Percentiles rank a stretch among this genome's conserved stretches.
Evolutionary conservation across 805 yeast species (phyloP).

Genomic region (Kockiozyma suomiensis): DNA sequence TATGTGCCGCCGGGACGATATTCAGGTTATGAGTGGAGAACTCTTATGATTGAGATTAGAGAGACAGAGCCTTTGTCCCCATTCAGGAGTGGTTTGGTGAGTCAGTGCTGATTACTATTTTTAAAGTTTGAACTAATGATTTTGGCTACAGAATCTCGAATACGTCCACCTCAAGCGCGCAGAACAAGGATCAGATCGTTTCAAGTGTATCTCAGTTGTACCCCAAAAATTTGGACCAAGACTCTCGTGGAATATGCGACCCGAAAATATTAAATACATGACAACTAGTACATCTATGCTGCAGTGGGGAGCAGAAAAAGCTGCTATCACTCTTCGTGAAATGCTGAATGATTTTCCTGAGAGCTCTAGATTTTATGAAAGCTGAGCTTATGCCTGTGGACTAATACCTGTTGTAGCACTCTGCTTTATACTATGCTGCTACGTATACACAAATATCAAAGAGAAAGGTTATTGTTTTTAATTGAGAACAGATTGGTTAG

Average conservation of each 20-base stretch:
- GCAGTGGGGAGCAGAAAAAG: conserved; percentile 9
- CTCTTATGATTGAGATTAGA: conserved; percentile 6
- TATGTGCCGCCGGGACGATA: conserved; percentile 6
- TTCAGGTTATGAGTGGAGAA: conserved; percentile 11
- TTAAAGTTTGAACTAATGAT: neutral
- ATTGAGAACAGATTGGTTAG: no score
- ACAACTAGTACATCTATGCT: conserved; percentile 1
- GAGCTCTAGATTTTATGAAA: conserved; percentile 6
- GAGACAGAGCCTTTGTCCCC: conserved; percentile 3
- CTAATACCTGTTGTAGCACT: no score
- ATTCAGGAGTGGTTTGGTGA: neutral
- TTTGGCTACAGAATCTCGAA: conserved; percentile 2
- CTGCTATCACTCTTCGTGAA: neutral
- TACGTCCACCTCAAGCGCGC: conserved; percentile 7
- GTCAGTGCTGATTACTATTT: neutral
- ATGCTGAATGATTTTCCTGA: conserved; percentile 7
- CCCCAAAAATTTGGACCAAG: conserved; percentile 9
- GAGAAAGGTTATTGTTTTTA: no score
- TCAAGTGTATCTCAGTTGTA: neutral
- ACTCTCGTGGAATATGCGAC: conserved; percentile 4
- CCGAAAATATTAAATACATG: neutral
- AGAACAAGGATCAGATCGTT: conserved; percentile 5
- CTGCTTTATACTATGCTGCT: no score
- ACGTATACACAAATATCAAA: no score
- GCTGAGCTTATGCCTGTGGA: no score